Percentiles rank a stretch among this genome's conserved stretches.
phyloP scores from a whole-genome alignment of 2,329 filamentous ascomycete genomes.

The Paecilomyces sp. region DNA sequence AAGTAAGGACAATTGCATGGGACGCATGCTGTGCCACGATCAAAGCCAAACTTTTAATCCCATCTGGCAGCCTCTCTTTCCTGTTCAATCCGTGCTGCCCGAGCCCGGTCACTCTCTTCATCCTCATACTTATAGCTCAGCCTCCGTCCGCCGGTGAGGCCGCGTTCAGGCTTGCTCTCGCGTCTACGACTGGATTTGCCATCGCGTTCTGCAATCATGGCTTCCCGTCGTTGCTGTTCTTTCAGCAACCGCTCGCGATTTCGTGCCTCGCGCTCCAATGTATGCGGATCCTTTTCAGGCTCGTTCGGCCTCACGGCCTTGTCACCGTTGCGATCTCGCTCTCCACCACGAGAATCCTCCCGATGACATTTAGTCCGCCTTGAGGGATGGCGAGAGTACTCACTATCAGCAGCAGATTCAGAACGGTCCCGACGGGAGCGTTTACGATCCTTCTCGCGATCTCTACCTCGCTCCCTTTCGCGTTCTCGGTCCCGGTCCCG shows the following conservation, averaged over 20 bases:
- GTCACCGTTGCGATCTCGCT: slow-evolving; percentile 17
- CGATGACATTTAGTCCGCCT: slow-evolving; percentile 28
- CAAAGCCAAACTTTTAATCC: slow-evolving; percentile 10
- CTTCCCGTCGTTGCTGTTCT: slow-evolving; percentile 60
- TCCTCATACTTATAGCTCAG: slow-evolving; percentile 46
- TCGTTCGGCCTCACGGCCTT: slow-evolving; percentile 12
- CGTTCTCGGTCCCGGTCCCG: slow-evolving; percentile 15
- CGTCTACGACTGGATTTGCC: slow-evolving; percentile 24
- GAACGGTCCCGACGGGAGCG: slow-evolving; percentile 35
- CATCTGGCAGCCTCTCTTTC: slow-evolving; percentile 32
- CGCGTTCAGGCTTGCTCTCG: slow-evolving; percentile 25
- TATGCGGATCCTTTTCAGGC: slow-evolving; percentile 58
- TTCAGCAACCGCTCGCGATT: slow-evolving; percentile 55
- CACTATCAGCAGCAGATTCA: slow-evolving; percentile 22
- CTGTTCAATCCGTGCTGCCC: slow-evolving; percentile 28
- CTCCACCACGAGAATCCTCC: slow-evolving; percentile 11
- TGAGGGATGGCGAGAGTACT: slow-evolving; percentile 25
- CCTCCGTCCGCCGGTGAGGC: slow-evolving; percentile 25
- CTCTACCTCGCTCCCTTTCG: slow-evolving; percentile 15
- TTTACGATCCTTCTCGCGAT: slow-evolving; percentile 25
- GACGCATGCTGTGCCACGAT: background rate
- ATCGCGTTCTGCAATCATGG: slow-evolving; percentile 25
- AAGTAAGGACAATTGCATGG: background rate
- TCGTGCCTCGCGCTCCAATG: slow-evolving; percentile 65
- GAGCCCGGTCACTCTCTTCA: slow-evolving; percentile 30